Evolutionary conservation across 257 asterid species (phyloP), one percentile per base, ranked within the genome.

Genomic region (Capsicum rhomboideum): DNA sequence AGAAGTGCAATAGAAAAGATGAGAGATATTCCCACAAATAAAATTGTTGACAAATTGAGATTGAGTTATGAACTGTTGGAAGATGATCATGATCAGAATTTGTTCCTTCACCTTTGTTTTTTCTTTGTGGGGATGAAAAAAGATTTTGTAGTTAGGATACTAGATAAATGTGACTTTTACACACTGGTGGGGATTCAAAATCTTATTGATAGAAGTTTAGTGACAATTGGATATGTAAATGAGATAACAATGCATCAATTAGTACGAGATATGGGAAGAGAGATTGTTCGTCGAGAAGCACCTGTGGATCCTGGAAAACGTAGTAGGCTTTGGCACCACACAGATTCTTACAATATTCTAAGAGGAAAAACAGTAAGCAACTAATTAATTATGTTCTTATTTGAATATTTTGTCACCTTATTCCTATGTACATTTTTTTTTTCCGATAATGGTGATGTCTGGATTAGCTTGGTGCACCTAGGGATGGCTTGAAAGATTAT

Each of bases 261-360:
- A 37, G 64, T 69, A 17, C 8, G 42, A n/a, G 67, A 74, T 79
- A 83, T 74, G 86, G 86, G 86, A 83, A 83, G 86, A 83, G 86
- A 83, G 18, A 49, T 83, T 56, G 69, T 83, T 75, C 77, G 82
- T 23, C 44, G 54, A 56, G 82, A 83, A 56, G 79, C 78, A 44
- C 61, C 86, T 26, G n/a, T 55, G 40, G 54, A 75, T 23, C 63
- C 82, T 40, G 86, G 86, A 79, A 83, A 74, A 13, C 82, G 86
- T 72, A 83, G 54, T 28, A 74, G 86, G 17, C 34, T 83, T 7
- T 83, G 81, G 81, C 42, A 75, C 0, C 81, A 75, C 16, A 13
- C 44, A 0, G 81, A 75, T 75, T 75, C 61, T 49, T 75, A 75
- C 81, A 75, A 23, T 49, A 23, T 75, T 1, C 61, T 75, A 4